phyloP scores from a whole-genome alignment of 83 land plant genomes.

The Picea abies region DNA sequence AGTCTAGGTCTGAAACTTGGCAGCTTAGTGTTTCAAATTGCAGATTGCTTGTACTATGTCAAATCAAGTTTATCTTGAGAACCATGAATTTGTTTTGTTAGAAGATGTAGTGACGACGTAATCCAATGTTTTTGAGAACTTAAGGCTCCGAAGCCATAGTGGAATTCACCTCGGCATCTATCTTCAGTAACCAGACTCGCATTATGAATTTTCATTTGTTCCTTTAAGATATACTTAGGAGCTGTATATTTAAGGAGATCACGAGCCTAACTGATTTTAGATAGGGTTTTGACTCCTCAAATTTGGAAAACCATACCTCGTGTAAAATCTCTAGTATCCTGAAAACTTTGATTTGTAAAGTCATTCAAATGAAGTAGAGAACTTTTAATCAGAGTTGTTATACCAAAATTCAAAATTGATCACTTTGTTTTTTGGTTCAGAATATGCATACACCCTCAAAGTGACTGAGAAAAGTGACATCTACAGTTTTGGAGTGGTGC shows the following conservation, averaged over 20 bases:
- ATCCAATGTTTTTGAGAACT: background rate
- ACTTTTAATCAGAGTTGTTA: background rate
- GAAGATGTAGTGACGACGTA: background rate
- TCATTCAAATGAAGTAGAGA: background rate
- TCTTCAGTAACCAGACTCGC: background rate
- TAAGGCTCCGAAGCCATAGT: background rate
- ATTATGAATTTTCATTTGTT: background rate
- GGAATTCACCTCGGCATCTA: background rate
- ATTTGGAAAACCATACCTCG: background rate
- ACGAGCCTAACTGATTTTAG: background rate
- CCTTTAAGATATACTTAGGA: too few species aligned
- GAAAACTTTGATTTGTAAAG: background rate
- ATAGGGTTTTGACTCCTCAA: background rate
- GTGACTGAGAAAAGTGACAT: constrained; percentile 28
- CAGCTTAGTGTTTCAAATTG: background rate
- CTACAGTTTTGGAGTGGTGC: constrained; percentile 35
- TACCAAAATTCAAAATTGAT: background rate
- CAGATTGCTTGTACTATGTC: background rate
- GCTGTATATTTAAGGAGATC: too few species aligned
- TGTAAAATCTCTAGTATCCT: background rate
- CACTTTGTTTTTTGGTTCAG: background rate
- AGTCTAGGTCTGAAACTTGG: background rate
- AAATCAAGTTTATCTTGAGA: background rate
- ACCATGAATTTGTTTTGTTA: background rate
- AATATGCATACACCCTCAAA: constrained; percentile 17